Base-by-base conservation (phyloP, 1,284 basidiomycete species). In the Cutaneotrichosporon sp. region DNA sequence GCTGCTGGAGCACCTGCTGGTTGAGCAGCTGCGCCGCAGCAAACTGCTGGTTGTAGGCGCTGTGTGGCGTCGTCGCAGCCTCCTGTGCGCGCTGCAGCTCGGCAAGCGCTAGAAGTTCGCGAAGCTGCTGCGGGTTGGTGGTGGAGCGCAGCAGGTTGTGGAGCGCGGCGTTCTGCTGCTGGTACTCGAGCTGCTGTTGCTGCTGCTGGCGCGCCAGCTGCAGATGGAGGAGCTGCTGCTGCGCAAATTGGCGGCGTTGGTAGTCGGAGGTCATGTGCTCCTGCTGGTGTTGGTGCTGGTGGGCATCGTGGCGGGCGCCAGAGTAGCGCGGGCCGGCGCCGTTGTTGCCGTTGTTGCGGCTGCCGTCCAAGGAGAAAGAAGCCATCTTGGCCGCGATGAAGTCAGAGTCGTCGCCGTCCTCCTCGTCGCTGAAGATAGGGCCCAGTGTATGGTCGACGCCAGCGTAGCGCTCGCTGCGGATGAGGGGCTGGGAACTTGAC, bases 361-460 rank as follows among this genome's bases (percentile, higher is more conserved):
- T 56, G 60, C 45, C 55, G 56, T 31, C 52, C 34, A 38, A 24
- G 27, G 42, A 43, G 16, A 56, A 45, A 60, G 36, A 52, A 13
- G 72, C 71, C 74, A 78, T 76, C 58, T 72, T 72, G 2, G 66
- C 61, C 13, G 76, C 72, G n/a, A 78, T 73, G 50, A 71, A 76
- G 45, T 69, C 71, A 7, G 72, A 69, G 57, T 78, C 76, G 60
- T 78, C 76, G 2, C 72, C 73, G 59, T 78, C 76, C 55, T 78
- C 74, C 38, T 78, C 76, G 45, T 75, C 74, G 50, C 69, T 72
- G 59, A 76, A 77, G 2, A 66, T 70, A 6, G 76, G 76, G 10
- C 76, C 76, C 1, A 77, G 65, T 1, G 73, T 76, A 62, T 75
- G 74, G 50, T 75, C 70, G 14, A 67, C 67, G 6, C 70, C 70